These are phyloP conservation scores for Nitzschia sp. DNA, from an alignment of 108 stramenopile genomes.

Conservation along the genomic window DNA sequence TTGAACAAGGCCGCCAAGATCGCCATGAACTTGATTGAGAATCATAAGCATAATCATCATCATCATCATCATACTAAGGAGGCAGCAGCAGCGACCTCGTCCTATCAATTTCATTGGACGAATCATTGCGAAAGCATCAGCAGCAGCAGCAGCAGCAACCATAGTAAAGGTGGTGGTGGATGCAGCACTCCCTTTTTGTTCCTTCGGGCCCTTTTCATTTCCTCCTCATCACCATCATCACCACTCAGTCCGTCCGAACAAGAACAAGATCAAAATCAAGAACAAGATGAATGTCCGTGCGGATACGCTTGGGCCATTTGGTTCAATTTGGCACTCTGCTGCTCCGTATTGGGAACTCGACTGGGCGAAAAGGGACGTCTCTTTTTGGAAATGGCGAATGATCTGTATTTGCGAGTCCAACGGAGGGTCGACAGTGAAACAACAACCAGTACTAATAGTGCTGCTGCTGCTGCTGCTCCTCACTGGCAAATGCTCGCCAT, in stretches of 20 bases:
- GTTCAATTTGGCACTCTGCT: conserved; percentile 15
- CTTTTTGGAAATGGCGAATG: conserved; percentile 8
- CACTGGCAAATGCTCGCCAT: conserved; percentile 7
- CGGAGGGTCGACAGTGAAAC: not conserved
- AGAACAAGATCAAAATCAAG: not conserved
- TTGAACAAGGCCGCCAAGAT: conserved; percentile 4
- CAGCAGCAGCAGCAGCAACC: not conserved
- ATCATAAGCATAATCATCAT: not conserved
- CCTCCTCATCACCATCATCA: no score
- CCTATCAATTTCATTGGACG: not conserved
- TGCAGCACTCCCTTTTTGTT: conserved; percentile 1
- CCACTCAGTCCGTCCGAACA: not conserved
- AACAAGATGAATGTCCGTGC: conserved; percentile 1
- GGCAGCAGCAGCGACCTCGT: not conserved
- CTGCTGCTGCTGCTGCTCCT: no score
- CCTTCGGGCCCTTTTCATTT: not conserved
- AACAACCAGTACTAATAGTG: not conserved
- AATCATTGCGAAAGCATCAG: not conserved
- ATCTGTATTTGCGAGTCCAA: conserved; percentile 7
- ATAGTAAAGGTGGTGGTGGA: not conserved
- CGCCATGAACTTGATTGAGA: not conserved
- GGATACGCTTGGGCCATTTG: conserved; percentile 19
- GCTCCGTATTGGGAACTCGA: conserved; percentile 7
- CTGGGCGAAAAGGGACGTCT: conserved; percentile 13
- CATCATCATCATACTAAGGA: no score